Evolutionary conservation across 306 rosid species (phyloP).

Genomic region (Luffa aegyptiaca): DNA sequence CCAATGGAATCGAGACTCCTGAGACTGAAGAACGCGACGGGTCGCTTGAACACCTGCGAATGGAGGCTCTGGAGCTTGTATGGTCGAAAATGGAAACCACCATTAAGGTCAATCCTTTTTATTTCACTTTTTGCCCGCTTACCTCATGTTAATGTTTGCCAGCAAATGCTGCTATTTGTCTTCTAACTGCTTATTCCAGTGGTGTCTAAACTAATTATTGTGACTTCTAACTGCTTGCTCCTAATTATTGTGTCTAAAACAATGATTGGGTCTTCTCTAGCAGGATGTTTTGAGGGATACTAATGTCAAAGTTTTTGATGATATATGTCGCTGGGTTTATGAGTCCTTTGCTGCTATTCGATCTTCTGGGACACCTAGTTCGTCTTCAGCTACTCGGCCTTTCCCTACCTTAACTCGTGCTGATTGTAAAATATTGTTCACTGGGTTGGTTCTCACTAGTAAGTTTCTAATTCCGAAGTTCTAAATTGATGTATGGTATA

Average conservation of each 20-base stretch:
- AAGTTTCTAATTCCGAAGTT: constrained; percentile 23
- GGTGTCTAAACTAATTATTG: neutral
- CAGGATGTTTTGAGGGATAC: constrained; percentile 56
- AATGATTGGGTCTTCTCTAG: neutral
- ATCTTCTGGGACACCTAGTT: constrained; percentile 34
- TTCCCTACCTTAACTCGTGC: constrained; percentile 45
- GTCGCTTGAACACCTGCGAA: constrained; percentile 22
- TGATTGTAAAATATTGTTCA: constrained; percentile 38
- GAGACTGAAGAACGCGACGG: constrained; percentile 27
- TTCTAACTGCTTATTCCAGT: neutral
- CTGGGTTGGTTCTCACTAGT: constrained; percentile 64
- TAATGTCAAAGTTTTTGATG: constrained; percentile 43
- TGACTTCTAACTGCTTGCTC: neutral
- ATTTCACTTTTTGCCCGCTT: neutral
- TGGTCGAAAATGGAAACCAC: constrained; percentile 67
- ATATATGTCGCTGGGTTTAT: constrained; percentile 54
- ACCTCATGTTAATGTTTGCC: neutral
- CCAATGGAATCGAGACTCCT: constrained; percentile 19
- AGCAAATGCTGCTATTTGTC: neutral
- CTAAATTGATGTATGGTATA: neutral
- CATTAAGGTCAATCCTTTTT: constrained; percentile 38
- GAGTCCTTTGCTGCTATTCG: constrained; percentile 42
- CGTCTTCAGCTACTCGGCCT: constrained; percentile 38
- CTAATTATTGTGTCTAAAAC: neutral
- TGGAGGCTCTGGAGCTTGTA: constrained; percentile 41